Conservation (phyloP, 2,329 filamentous ascomycete species). For the Blastomyces silverae region DNA sequence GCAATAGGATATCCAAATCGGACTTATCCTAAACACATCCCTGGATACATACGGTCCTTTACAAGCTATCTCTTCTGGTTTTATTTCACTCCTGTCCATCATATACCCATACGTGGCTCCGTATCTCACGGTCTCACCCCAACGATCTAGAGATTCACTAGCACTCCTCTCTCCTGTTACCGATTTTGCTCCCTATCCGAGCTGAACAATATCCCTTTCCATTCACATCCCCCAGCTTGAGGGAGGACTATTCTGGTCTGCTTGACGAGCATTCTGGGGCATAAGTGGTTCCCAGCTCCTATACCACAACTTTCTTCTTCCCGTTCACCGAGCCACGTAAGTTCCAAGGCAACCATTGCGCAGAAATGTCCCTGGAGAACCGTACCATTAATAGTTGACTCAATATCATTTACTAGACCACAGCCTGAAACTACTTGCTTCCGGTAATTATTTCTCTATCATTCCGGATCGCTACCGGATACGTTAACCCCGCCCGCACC, state of each 20-base stretch:
- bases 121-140: background rate
- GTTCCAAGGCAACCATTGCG: background rate
- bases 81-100: background rate
- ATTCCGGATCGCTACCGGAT: background rate
- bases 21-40: background rate
- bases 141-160: background rate
- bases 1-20: constrained; percentile 2
- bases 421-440: background rate
- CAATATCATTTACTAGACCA: background rate
- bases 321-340: background rate
- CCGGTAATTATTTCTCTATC: background rate
- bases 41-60: no score
- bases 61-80: background rate
- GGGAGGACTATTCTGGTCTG: no score
- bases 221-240: background rate
- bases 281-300: background rate
- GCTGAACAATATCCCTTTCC: background rate
- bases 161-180: no score
- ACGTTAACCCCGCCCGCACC: background rate
- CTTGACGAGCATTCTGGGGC: background rate
- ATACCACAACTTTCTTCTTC: background rate
- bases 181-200: background rate
- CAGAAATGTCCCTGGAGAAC: background rate
- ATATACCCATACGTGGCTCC: background rate
- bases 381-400: background rate